phyloP scores from a whole-genome alignment of 345 rosid species.

The Eucalyptus marginata region DNA sequence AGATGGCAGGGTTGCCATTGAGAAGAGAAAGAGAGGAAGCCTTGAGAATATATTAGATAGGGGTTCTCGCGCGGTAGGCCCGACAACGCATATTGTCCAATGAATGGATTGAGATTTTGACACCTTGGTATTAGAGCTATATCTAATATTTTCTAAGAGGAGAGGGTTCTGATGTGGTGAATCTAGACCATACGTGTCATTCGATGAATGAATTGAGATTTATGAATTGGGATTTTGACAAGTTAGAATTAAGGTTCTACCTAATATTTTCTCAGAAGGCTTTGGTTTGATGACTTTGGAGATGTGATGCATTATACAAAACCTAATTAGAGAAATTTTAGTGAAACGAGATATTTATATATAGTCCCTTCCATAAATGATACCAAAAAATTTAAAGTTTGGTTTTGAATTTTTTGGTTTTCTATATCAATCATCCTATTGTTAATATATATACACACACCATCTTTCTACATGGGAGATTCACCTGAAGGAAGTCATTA shows the following conservation, averaged over 20 bases:
- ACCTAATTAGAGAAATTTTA: not conserved
- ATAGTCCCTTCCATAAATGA: not conserved
- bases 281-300: not conserved
- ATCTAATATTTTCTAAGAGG: accelerated
- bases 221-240: no score
- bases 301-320: not conserved
- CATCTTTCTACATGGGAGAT: not conserved
- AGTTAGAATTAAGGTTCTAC: no score
- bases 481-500: not conserved
- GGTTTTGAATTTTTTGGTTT: not conserved
- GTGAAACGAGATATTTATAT: not conserved
- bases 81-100: no score
- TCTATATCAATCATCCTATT: not conserved
- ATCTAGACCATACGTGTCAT: accelerated
- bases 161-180: no score
- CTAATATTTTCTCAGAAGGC: no score
- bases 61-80: no score
- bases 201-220: no score
- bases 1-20: not conserved
- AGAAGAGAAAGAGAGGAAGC: not conserved
- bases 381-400: not conserved
- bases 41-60: no score
- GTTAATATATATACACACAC: not conserved
- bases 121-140: no score
- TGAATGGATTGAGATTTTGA: no score